Conservation (phyloP, 2,329 filamentous ascomycete species). For the Tricladium varicosporioides region DNA sequence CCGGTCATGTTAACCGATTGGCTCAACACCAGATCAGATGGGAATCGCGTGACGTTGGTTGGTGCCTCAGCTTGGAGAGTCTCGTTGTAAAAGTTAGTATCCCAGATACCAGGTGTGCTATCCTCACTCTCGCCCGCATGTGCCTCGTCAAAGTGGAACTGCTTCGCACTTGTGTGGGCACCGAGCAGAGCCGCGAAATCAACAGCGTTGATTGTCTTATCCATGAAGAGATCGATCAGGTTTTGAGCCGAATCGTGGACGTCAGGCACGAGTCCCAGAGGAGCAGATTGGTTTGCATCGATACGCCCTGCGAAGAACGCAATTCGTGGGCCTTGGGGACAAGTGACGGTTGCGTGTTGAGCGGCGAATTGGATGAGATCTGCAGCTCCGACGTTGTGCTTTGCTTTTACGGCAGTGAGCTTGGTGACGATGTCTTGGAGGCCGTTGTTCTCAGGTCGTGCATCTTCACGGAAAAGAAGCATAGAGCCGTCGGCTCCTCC, state of each 20-base stretch:
- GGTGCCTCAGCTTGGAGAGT: slow-evolving; percentile 30
- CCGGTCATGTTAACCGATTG: slow-evolving; percentile 28
- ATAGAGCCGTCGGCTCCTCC: slow-evolving; percentile 48
- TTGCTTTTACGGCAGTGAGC: slow-evolving; percentile 40
- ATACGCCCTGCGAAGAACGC: slow-evolving; percentile 48
- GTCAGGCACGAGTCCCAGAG: slow-evolving; percentile 45
- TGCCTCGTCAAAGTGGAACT: slow-evolving; percentile 43
- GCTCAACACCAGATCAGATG: slow-evolving; percentile 27
- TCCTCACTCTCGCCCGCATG: slow-evolving; percentile 37
- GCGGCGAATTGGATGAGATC: slow-evolving; percentile 49
- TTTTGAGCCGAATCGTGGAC: slow-evolving; percentile 29
- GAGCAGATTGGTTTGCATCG: slow-evolving; percentile 41
- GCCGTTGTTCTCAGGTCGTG: slow-evolving; percentile 44
- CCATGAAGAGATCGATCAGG: slow-evolving; percentile 1
- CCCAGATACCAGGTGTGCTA: slow-evolving; percentile 48
- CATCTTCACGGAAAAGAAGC: slow-evolving; percentile 39
- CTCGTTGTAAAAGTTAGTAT: slow-evolving; percentile 48
- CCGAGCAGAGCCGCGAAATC: slow-evolving; percentile 55
- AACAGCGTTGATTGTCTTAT: slow-evolving; percentile 26
- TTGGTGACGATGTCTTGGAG: slow-evolving; percentile 41
- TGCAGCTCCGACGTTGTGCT: slow-evolving; percentile 44
- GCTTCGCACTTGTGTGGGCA: slow-evolving; percentile 49
- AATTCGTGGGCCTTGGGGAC: slow-evolving; percentile 51
- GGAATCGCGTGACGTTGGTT: slow-evolving; percentile 35
- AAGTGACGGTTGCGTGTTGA: slow-evolving; percentile 37